A percentile compares a stretch with the other conserved stretches of the same genome.
Conservation (phyloP, 257 asterid species). For the Capsicum baccatum region DNA sequence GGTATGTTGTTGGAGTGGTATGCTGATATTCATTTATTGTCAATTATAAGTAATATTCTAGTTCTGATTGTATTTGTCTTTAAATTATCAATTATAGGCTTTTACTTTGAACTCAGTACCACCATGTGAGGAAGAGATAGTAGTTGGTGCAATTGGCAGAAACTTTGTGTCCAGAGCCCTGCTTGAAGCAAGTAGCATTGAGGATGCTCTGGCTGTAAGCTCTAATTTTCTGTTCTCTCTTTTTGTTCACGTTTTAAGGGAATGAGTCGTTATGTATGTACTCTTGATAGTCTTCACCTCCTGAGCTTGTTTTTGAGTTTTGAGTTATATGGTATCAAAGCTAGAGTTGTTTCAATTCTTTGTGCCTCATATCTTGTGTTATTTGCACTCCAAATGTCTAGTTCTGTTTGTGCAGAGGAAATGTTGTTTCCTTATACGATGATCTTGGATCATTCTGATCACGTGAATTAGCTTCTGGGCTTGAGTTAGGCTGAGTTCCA, state of each 20-base stretch:
- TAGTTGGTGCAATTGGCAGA: constrained; percentile 74
- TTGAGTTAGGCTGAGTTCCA: background rate
- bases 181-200: constrained; percentile 72
- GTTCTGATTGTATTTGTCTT: background rate
- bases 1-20: constrained; percentile 57
- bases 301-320: background rate
- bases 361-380: background rate
- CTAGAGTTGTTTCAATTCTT: background rate
- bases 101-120: constrained; percentile 89
- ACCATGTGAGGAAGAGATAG: constrained; percentile 69
- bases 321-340: background rate
- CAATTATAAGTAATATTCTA: background rate
- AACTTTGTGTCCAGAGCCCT: constrained; percentile 83
- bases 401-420: background rate
- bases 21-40: background rate
- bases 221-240: background rate
- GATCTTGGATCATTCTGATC: background rate
- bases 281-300: background rate
- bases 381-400: background rate
- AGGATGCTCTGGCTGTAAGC: constrained; percentile 74
- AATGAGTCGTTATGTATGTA: background rate
- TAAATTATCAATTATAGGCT: constrained; percentile 50
- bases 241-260: background rate
- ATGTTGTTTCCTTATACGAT: background rate
- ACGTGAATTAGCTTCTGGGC: background rate